A percentile compares a stretch with the other conserved stretches of the same genome.
Evolutionary conservation across 768 basidiomycete species (phyloP).

Genomic region (Boletus coccyginus): DNA sequence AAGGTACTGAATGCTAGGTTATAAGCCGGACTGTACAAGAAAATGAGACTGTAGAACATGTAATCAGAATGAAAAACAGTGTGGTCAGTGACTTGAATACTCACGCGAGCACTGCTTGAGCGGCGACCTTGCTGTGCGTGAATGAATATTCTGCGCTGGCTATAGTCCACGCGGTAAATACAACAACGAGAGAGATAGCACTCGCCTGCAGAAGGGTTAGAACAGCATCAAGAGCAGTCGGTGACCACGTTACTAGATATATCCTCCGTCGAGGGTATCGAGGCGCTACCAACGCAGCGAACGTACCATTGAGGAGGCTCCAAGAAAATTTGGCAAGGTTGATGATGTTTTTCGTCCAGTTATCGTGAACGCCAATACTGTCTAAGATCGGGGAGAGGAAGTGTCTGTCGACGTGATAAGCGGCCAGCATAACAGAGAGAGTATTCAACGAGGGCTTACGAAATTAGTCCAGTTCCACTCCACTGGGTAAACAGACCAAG

Average conservation of each 20-base stretch:
- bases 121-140: conserved; percentile 5
- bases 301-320: conserved; percentile 1
- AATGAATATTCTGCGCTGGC: conserved; percentile 11
- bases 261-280: conserved; percentile 9
- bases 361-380: conserved; percentile 13
- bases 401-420: not conserved
- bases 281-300: not conserved
- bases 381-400: conserved; percentile 14
- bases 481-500: conserved; percentile 10
- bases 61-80: not conserved
- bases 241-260: not conserved
- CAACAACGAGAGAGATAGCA: conserved; percentile 11
- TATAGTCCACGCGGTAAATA: conserved; percentile 16
- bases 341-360: conserved; percentile 15
- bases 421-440: rapidly evolving
- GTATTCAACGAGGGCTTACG: not conserved
- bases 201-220: not conserved
- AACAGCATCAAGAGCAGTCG: too few relatives aligned
- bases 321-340: conserved; percentile 7
- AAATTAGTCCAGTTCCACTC: conserved; percentile 8
- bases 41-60: conserved; percentile 6
- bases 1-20: conserved; percentile 7
- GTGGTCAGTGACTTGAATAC: not conserved
- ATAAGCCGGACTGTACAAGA: not conserved
- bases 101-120: conserved; percentile 10